Base-by-base conservation (phyloP, 352 stramenopile genomes). In the Phytophthora multivora region DNA sequence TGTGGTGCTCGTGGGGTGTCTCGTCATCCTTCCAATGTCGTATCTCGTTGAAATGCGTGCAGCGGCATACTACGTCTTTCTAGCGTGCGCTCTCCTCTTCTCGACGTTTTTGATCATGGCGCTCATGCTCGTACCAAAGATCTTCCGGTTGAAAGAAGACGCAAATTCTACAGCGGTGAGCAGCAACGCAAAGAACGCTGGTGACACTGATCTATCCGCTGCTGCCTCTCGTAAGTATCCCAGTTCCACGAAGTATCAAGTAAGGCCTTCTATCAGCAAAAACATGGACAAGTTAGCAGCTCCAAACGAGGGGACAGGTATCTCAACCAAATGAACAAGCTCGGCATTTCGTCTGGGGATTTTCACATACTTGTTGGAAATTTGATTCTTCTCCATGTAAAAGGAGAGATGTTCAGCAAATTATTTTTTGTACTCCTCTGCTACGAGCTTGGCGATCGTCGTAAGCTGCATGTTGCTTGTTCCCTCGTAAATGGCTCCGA, bases 401-500 rank as follows among this genome's bases (percentile, higher is more conserved):
- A 10, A 31, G 9, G 26, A 31, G 28, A 13, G 28, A 2, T 13
- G 3, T 1, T 4, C 28, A 33, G 1, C 2, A 11, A 6, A 12
- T 41, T 76, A 90, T 69, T 88, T 89, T 59, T 90, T 90, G 75
- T 91, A 97, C 62, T 97, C 82, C 25, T 96, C 77, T 59, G 94
- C 85, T 47, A 97, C 71, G 13, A 97, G 62, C 71, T 97, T 97
- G 46, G 91, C 90, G 59, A 98, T 98, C 10, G 89, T 97, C 47
- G 83, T 93, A 36, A 98, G 90, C 86, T 98, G 95, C 83, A 99
- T 98, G 74, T 98, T 98, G 68, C 85, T 98, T 10, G 96, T 99
- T 19, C 97, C 97, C 78, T 99, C 97, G 79, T 99, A 99, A 54
- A 99, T 99, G 19, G 87, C 83, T 42, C 96, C 96, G 62, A 99